These are phyloP conservation scores for Allium cepa DNA, from an alignment of 106 monocot species.

Conservation along the genomic window DNA sequence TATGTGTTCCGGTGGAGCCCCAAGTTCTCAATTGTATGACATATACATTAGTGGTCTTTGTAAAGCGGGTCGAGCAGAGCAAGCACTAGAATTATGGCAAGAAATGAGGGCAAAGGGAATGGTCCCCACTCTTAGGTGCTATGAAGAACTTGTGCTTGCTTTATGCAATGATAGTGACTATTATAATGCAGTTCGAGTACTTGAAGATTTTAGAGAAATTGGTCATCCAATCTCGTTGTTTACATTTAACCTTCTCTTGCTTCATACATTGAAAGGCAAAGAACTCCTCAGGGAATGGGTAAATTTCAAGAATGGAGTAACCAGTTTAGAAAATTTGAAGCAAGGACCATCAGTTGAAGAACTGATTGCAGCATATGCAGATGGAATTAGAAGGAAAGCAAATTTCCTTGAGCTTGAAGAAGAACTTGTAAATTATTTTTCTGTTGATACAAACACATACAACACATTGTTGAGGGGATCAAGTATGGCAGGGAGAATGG, in stretches of 20 bases:
- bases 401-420: slow-evolving; percentile 51
- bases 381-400: slow-evolving; percentile 41
- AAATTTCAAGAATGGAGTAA: slow-evolving; percentile 3
- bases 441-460: slow-evolving; percentile 70
- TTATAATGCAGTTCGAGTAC: slow-evolving; percentile 32
- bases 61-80: slow-evolving; percentile 48
- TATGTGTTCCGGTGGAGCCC: slow-evolving; percentile 24
- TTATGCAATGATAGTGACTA: slow-evolving; percentile 46
- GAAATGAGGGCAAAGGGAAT: slow-evolving; percentile 56
- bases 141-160: slow-evolving; percentile 66
- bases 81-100: slow-evolving; percentile 60
- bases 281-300: slow-evolving; percentile 48
- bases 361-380: slow-evolving; percentile 55
- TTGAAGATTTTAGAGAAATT: slow-evolving; percentile 62
- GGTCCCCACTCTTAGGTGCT: slow-evolving; percentile 67
- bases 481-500: slow-evolving; percentile 58
- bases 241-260: slow-evolving; percentile 67
- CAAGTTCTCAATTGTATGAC: slow-evolving; percentile 64
- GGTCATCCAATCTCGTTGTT: slow-evolving; percentile 67
- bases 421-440: slow-evolving; percentile 50
- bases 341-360: slow-evolving; percentile 29
- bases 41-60: slow-evolving; percentile 61
- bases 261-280: slow-evolving; percentile 60
- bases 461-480: slow-evolving; percentile 64
- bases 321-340: background rate